Evolutionary conservation across 805 yeast species (phyloP), one percentile per base, ranked within the genome.

Genomic region (Yueomyces sp.): DNA sequence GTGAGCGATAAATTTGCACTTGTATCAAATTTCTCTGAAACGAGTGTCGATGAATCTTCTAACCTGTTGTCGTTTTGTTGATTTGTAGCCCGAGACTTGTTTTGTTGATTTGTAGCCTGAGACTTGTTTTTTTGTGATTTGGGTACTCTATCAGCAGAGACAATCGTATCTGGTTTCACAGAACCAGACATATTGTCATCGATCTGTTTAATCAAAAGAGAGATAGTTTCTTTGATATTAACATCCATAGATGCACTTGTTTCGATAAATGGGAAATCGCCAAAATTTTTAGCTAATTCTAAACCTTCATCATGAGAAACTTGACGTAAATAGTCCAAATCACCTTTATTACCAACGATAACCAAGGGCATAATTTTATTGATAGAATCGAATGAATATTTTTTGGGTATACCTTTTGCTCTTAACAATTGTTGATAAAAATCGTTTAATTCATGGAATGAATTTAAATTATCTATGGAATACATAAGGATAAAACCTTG

Each of bases 401-500:
- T n/a, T 30, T 30, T 30, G 5, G 37, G 37, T 9, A 77, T 57
- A 51, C 79, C 87, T 65, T 83, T 84, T 46, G 83, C 87, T 39
- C 92, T 67, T 49, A 72, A 68, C 42, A 86, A 78, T 56, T 81
- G 92, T 50, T 81, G 84, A 61, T 76, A 77, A 64, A 86, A 87
- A 38, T 80, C 74, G 50, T 75, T 70, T 55, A 88, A 72, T 56
- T 87, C 92, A 52, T 85, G 87, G 60, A 88, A 83, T 4, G 95
- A 80, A 52, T 79, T 75, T 49, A 82, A 72, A 47, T 87, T 83
- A 41, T 90, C 85, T 50, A 90, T 83, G 38, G 90, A 79, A 60
- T 88, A 90, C 8, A 86, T 95, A 40, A 87, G 67, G 45, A 87
- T 65, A 54, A 87, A 87, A 9, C 96, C 96, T 63, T 87, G 95